Percentiles rank a stretch among this genome's conserved stretches.
These are phyloP conservation scores for Hibiscus tridactylites DNA, from an alignment of 345 rosid genomes.

Conservation along the genomic window DNA sequence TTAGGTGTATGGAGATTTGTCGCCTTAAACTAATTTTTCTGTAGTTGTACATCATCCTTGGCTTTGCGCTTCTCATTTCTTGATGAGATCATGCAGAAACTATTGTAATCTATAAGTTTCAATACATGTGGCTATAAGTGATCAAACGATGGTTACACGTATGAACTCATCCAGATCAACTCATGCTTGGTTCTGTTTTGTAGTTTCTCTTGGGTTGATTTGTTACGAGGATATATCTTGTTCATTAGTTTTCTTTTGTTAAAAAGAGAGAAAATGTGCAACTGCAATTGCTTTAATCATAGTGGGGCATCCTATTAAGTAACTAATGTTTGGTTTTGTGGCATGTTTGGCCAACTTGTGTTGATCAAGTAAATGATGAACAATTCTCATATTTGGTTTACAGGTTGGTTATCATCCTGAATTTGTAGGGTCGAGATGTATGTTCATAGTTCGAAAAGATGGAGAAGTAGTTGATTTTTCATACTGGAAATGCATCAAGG, in stretches of 20 bases:
- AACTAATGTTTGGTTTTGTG: neutral
- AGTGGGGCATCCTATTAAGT: neutral
- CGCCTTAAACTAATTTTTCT: too few species aligned
- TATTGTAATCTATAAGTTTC: neutral
- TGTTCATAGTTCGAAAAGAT: constrained; percentile 80
- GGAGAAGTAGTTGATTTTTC: constrained; percentile 78
- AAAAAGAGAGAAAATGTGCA: neutral
- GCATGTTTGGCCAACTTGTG: neutral
- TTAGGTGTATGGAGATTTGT: neutral
- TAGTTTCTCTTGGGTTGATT: neutral
- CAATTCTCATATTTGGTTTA: constrained; percentile 16
- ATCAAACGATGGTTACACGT: neutral
- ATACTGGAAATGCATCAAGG: constrained; percentile 97
- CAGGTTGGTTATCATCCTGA: constrained; percentile 91
- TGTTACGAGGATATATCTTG: neutral
- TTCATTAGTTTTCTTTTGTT: neutral
- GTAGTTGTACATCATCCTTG: neutral
- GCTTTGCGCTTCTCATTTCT: neutral
- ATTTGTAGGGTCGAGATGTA: constrained; percentile 62
- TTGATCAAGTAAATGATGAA: constrained; percentile 8
- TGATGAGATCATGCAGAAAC: neutral
- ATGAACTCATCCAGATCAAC: neutral
- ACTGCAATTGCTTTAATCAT: neutral
- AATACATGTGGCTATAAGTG: neutral
- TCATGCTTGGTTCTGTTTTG: neutral